These are phyloP conservation scores for Dichotomopilus funicola DNA, from an alignment of 2,329 filamentous ascomycete species.

Conservation along the genomic window DNA sequence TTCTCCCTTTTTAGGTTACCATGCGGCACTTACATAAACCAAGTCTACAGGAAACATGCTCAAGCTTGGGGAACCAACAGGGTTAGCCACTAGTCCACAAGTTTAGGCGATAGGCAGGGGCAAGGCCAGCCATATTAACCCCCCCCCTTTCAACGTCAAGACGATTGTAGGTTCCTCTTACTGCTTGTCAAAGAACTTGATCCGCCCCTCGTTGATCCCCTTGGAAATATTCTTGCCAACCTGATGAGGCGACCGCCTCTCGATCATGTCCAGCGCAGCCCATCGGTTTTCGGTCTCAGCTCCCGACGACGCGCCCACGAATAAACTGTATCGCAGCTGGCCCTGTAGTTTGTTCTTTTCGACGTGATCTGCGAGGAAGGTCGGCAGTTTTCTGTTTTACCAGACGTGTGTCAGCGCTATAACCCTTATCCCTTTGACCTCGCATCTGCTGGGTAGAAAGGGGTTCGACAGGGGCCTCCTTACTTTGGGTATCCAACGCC, in stretches of 20 bases:
- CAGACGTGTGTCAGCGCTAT: background rate
- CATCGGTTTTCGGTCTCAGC: conserved; percentile 88
- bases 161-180: too few relatives aligned
- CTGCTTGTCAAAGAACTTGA: conserved; percentile 92
- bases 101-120: too few relatives aligned
- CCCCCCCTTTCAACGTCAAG: too few relatives aligned
- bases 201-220: conserved; percentile 81
- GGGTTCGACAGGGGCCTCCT: background rate
- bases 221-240: conserved; percentile 86
- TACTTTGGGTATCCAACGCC: conserved; percentile 85
- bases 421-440: background rate
- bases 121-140: too few relatives aligned
- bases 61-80: conserved; percentile 33
- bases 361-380: conserved; percentile 79
- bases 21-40: conserved; percentile 54
- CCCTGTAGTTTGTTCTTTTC: conserved; percentile 81
- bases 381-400: conserved; percentile 66
- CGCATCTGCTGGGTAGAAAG: background rate
- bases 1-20: background rate
- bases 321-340: conserved; percentile 77
- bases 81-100: too few relatives aligned
- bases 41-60: conserved; percentile 88
- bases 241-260: conserved; percentile 76
- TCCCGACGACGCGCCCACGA: conserved; percentile 83
- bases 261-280: conserved; percentile 86